A percentile compares a stretch with the other conserved stretches of the same genome.
Evolutionary conservation across 805 yeast genomes (phyloP).

Genomic region (Ogataea nakhonphanomensis): DNA sequence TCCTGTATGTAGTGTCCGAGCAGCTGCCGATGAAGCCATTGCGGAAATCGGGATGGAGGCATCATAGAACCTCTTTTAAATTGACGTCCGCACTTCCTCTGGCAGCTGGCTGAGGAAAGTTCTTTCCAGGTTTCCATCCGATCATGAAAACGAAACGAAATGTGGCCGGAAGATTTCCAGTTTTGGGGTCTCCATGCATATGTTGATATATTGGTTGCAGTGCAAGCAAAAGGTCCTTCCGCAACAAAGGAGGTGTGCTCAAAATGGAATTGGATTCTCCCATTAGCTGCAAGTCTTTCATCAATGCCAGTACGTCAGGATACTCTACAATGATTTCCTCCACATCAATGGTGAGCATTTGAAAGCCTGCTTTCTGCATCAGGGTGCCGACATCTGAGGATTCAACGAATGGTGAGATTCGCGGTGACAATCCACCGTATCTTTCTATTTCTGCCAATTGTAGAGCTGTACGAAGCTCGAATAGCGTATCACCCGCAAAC

Average conservation of each 20-base stretch:
- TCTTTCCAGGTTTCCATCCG: slow-evolving; percentile 78
- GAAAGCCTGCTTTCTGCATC: slow-evolving; percentile 72
- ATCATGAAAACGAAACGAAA: slow-evolving; percentile 77
- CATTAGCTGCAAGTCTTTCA: slow-evolving; percentile 74
- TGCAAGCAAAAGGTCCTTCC: slow-evolving; percentile 67
- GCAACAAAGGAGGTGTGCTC: slow-evolving; percentile 37
- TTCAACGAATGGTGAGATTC: slow-evolving; percentile 78
- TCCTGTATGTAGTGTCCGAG: slow-evolving; percentile 20
- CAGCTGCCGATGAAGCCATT: slow-evolving; percentile 21
- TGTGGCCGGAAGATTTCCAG: slow-evolving; percentile 67
- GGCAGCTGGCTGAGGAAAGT: slow-evolving; percentile 67
- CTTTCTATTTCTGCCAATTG: slow-evolving; percentile 83
- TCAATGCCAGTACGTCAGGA: slow-evolving; percentile 64
- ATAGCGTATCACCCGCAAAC: slow-evolving; percentile 83
- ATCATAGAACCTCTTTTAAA: slow-evolving; percentile 55
- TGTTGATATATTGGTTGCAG: slow-evolving; percentile 70
- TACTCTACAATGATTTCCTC: slow-evolving; percentile 79
- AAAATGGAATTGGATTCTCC: slow-evolving; percentile 72
- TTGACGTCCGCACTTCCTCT: slow-evolving; percentile 71
- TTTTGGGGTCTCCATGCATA: slow-evolving; percentile 61
- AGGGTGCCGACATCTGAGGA: slow-evolving; percentile 72
- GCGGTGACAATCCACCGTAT: slow-evolving; percentile 73
- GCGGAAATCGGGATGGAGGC: slow-evolving; percentile 13
- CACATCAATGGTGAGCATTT: slow-evolving; percentile 76
- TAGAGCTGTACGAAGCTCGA: slow-evolving; percentile 72